Evolutionary conservation across 768 basidiomycete species (phyloP).

Genomic region (Astraeus odoratus): DNA sequence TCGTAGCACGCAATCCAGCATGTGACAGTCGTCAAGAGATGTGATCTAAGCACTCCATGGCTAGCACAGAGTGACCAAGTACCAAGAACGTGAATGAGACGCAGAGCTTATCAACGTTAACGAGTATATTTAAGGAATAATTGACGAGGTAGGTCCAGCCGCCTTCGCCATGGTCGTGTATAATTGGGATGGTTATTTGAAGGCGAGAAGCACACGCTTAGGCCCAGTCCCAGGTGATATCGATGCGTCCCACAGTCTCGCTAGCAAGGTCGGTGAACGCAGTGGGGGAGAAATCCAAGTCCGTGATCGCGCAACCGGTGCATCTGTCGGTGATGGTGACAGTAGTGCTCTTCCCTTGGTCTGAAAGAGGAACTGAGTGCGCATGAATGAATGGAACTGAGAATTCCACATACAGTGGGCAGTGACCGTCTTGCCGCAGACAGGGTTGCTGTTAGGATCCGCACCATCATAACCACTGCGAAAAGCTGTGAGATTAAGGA

Average conservation of each 20-base stretch:
- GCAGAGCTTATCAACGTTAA: not conserved
- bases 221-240: slow-evolving; percentile 45
- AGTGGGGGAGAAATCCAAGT: slow-evolving; percentile 57
- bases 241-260: slow-evolving; percentile 43
- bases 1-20: slow-evolving; percentile 18
- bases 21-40: slow-evolving; percentile 14
- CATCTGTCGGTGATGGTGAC: slow-evolving; percentile 61
- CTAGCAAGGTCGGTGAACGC: slow-evolving; percentile 49
- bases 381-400: slow-evolving; percentile 1
- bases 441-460: slow-evolving; percentile 72
- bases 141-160: not conserved
- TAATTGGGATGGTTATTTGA: not conserved
- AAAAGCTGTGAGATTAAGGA: slow-evolving; percentile 1
- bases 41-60: slow-evolving; percentile 19
- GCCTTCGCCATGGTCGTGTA: not conserved
- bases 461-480: slow-evolving; percentile 45
- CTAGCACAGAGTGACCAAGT: slow-evolving; percentile 22
- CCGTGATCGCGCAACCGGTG: slow-evolving; percentile 38
- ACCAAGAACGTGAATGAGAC: not conserved
- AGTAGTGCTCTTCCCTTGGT: slow-evolving; percentile 40
- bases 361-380: slow-evolving; percentile 28
- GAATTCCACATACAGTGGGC: slow-evolving; percentile 39
- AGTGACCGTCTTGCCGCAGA: slow-evolving; percentile 48
- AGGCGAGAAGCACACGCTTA: slow-evolving; percentile 7
- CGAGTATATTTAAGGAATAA: not conserved